phyloP scores from a whole-genome alignment of 2,329 filamentous ascomycete genomes.

The Phialophora expanda region DNA sequence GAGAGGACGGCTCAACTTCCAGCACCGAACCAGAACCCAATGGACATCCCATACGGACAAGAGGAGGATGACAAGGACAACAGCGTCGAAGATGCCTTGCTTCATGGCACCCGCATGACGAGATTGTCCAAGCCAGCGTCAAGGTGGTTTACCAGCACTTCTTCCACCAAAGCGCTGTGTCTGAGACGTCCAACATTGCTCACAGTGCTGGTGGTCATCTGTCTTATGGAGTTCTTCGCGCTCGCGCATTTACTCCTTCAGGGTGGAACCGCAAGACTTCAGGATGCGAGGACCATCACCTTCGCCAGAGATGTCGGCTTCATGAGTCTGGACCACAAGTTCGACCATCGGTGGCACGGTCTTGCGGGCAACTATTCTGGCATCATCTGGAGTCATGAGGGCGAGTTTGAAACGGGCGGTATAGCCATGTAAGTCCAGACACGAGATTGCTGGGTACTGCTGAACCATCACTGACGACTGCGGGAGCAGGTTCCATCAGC shows the following conservation, averaged over 20 bases:
- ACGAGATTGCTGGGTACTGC: too few relatives aligned
- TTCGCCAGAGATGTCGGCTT: too few relatives aligned
- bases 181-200: neutral
- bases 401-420: too few relatives aligned
- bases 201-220: neutral
- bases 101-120: neutral
- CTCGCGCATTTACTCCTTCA: neutral
- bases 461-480: too few relatives aligned
- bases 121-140: neutral
- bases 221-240: neutral
- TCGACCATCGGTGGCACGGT: too few relatives aligned
- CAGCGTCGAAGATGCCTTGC: neutral
- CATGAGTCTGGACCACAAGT: too few relatives aligned
- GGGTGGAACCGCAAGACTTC: neutral
- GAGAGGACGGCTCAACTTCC: too few relatives aligned
- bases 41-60: neutral
- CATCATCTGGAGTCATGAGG: too few relatives aligned
- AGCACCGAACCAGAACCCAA: too few relatives aligned
- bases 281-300: too few relatives aligned
- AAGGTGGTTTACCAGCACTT: neutral
- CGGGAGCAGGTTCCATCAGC: conserved; percentile 4
- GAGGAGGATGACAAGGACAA: neutral
- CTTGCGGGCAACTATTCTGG: neutral
- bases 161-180: neutral
- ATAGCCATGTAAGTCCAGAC: too few relatives aligned